Percentiles rank a stretch among this genome's conserved stretches.
Conservation (phyloP, 345 rosid species). For the Punica granatum region DNA sequence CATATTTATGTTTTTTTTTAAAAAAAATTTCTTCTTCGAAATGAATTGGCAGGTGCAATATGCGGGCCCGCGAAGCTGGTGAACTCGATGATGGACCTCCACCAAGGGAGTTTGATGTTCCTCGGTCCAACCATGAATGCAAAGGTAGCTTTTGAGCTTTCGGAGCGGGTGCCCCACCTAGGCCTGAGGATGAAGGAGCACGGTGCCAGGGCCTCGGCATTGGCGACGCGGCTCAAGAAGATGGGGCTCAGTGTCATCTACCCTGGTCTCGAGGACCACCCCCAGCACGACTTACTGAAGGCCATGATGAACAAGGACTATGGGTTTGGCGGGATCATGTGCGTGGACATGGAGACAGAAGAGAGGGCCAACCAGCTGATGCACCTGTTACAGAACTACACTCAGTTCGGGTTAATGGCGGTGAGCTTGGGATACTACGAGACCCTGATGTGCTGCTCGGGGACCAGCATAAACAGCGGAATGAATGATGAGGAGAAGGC, state of each 20-base stretch:
- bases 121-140: constrained; percentile 97
- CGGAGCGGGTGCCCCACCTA: constrained; percentile 82
- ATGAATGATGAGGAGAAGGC: constrained; percentile 55
- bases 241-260: constrained; percentile 69
- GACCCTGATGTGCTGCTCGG: constrained; percentile 90
- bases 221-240: constrained; percentile 59
- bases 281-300: constrained; percentile 57
- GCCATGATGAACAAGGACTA: constrained; percentile 58
- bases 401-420: constrained; percentile 93
- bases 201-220: constrained; percentile 55
- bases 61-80: constrained; percentile 79
- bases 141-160: constrained; percentile 81
- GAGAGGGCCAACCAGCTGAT: constrained; percentile 75
- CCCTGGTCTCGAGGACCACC: constrained; percentile 84
- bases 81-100: constrained; percentile 93
- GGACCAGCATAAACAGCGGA: constrained; percentile 91
- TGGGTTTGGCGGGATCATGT: constrained; percentile 78
- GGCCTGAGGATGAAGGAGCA: constrained; percentile 87
- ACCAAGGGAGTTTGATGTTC: constrained; percentile 80
- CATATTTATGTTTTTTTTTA: no score
- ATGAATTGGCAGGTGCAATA: constrained; percentile 50
- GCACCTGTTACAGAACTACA: constrained; percentile 62
- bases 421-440: constrained; percentile 94
- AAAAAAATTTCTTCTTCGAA: no score
- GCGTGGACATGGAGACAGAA: constrained; percentile 81